phyloP scores from a whole-genome alignment of 352 stramenopile genomes.

The Pythium guiyangense region DNA sequence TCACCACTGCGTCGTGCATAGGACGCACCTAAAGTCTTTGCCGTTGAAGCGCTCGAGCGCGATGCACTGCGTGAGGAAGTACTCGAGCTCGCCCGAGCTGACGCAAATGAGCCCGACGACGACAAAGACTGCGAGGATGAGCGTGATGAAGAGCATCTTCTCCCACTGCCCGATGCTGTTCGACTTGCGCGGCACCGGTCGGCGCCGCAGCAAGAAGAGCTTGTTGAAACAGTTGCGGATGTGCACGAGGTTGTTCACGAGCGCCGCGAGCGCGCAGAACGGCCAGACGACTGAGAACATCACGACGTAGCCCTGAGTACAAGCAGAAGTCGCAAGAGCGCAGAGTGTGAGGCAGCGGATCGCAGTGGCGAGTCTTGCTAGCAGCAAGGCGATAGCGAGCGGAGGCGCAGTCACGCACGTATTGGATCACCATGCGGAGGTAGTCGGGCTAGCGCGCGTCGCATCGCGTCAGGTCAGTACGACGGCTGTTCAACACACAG shows the following conservation, averaged over 20 bases:
- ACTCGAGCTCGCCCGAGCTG: slow-evolving; percentile 81
- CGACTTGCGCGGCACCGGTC: slow-evolving; percentile 69
- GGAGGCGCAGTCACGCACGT: slow-evolving; percentile 29
- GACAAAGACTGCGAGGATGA: slow-evolving; percentile 78
- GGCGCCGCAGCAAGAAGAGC: slow-evolving; percentile 59
- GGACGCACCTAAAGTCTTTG: slow-evolving; percentile 72
- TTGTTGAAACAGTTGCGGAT: slow-evolving; percentile 86
- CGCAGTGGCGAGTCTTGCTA: neutral
- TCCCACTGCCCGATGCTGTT: slow-evolving; percentile 88
- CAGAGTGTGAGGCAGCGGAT: neutral
- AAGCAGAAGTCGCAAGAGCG: neutral
- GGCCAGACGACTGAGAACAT: slow-evolving; percentile 89
- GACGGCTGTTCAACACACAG: neutral
- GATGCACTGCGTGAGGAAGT: slow-evolving; percentile 73
- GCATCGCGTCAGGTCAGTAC: neutral
- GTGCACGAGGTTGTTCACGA: slow-evolving; percentile 80
- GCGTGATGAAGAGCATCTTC: slow-evolving; percentile 82
- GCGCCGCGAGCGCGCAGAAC: slow-evolving; percentile 71
- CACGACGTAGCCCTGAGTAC: slow-evolving; percentile 70
- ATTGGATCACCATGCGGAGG: slow-evolving; percentile 86
- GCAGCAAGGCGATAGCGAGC: neutral
- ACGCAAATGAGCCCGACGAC: slow-evolving; percentile 82
- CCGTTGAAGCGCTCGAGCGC: slow-evolving; percentile 71
- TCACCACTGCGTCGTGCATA: too few relatives aligned
- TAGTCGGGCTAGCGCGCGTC: slow-evolving; percentile 54